These are phyloP conservation scores for Brettanomyces custersianus DNA, from an alignment of 805 yeast genomes.

Conservation along the genomic window DNA sequence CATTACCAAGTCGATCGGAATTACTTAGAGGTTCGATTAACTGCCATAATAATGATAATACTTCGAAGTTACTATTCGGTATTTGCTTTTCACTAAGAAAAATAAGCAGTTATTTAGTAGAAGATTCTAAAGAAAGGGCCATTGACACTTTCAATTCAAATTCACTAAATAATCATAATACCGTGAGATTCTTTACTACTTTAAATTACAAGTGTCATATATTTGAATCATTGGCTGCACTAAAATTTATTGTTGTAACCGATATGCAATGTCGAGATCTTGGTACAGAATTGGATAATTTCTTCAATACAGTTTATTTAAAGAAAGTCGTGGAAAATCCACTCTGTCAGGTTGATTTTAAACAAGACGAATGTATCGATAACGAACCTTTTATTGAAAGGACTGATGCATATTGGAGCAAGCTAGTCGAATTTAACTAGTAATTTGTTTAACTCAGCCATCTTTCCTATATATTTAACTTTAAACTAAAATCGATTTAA, in stretches of 20 bases:
- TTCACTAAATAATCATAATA: conserved; percentile 24
- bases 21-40: conserved; percentile 2
- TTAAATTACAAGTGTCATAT: conserved; percentile 73
- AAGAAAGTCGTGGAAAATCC: conserved; percentile 56
- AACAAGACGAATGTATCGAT: conserved; percentile 40
- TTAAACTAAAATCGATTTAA: no score
- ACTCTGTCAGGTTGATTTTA: conserved; percentile 49
- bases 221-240: conserved; percentile 68
- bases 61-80: conserved; percentile 79
- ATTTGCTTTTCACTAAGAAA: conserved; percentile 71
- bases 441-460: no score
- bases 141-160: conserved; percentile 2
- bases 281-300: conserved; percentile 43
- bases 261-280: conserved; percentile 53
- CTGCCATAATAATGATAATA: conserved; percentile 47
- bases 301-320: conserved; percentile 52
- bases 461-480: no score
- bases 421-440: conserved; percentile 19
- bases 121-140: neutral
- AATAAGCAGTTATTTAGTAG: conserved; percentile 38
- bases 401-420: conserved; percentile 38
- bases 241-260: conserved; percentile 66
- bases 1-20: neutral
- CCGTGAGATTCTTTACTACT: conserved; percentile 45
- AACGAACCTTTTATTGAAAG: conserved; percentile 48